Evolutionary conservation across 441 rosid species (phyloP), one percentile per base, ranked within the genome.

Genomic region (Erysimum pusillum): DNA sequence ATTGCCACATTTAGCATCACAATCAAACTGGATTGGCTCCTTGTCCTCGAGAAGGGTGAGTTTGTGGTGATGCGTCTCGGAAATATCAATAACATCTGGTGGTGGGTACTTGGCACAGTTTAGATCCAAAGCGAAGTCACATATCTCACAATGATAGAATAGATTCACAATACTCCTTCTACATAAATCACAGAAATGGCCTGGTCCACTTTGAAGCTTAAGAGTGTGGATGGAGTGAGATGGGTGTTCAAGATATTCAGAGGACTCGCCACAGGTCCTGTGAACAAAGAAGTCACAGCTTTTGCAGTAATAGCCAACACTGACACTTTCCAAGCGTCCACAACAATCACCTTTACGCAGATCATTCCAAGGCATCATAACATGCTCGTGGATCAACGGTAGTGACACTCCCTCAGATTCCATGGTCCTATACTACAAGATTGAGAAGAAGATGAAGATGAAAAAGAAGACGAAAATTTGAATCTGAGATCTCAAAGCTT

Each of bases 51-150:
- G n/a, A n/a, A 46, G 52, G 11, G 52, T 57, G 20, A 57, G 62
- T 20, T 57, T 57, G 41, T 57, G 62, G 62, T 0, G 62, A 57
- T 57, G 62, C 62, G 5, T 57, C 7, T 20, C 71, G n/a, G 67
- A 69, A 71, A 56, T 10, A 0, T 15, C 81, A 87, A 81, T 86
- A 84, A 57, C 39, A 3, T 8, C 41, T 8, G 62, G 62, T 57
- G 22, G 62, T 32, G 13, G 62, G 41, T 57, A 32, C 41, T 57
- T n/a, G 2, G 18, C 13, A n/a, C 62, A 57, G 12, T 0, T 0
- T 0, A 57, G 41, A 57, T 57, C 41, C 3, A 57, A 1, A 6
- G n/a, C 7, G 7, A 57, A 32, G 41, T 2, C 4, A 34, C 62
- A 57, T 0, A 32, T 1, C 4, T n/a, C 84, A 81, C 70, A 74